phyloP scores from a whole-genome alignment of 164 flowering plant species.

The Pachysandra terminalis region DNA sequence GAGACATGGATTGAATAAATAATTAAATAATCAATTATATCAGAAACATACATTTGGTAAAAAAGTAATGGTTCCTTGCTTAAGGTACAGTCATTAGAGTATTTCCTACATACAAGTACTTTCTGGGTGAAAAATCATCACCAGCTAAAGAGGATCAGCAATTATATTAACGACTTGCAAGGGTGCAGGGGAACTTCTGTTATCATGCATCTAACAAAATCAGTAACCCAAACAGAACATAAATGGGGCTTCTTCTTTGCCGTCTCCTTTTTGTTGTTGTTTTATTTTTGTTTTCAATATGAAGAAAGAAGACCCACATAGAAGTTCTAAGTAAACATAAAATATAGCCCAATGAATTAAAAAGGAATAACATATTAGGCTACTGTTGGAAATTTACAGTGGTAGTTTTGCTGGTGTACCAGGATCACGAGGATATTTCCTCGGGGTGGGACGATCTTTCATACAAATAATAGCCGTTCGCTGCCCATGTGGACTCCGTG shows the following conservation, averaged over 20 bases:
- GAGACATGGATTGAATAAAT: too few relatives aligned
- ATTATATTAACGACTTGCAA: too few relatives aligned
- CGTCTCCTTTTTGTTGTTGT: background rate
- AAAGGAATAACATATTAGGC: constrained; percentile 4
- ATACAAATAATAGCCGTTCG: constrained; percentile 73
- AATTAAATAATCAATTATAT: too few relatives aligned
- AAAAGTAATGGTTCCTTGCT: too few relatives aligned
- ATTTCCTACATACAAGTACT: too few relatives aligned
- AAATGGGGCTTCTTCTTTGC: background rate
- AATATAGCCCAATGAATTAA: background rate
- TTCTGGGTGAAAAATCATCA: too few relatives aligned
- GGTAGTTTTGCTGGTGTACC: constrained; percentile 82
- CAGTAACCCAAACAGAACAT: background rate
- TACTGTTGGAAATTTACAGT: constrained; percentile 27
- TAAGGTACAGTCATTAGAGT: too few relatives aligned
- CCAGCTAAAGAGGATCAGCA: too few relatives aligned
- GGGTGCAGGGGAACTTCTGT: too few relatives aligned
- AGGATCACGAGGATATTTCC: constrained; percentile 79
- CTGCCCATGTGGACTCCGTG: constrained; percentile 79
- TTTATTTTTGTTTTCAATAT: background rate
- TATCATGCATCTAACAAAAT: background rate
- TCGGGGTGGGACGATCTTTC: constrained; percentile 61
- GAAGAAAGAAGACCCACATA: background rate
- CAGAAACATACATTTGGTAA: too few relatives aligned
- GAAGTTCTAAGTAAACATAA: background rate